These are phyloP conservation scores for Fusarium palustre DNA, from an alignment of 2,329 filamentous ascomycete genomes.

Conservation along the genomic window DNA sequence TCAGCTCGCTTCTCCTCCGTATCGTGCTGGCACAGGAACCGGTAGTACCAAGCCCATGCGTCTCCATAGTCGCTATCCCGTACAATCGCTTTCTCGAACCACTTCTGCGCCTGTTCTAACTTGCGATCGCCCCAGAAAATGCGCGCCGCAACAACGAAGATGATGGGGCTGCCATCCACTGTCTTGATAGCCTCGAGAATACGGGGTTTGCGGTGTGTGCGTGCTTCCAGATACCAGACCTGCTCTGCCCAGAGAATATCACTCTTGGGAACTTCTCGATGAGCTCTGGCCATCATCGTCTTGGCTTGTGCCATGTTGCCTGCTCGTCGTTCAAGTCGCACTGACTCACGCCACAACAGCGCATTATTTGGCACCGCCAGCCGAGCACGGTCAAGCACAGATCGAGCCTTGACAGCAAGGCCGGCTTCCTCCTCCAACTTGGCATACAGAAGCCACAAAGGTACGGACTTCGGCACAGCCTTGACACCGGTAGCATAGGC, in stretches of 20 bases:
- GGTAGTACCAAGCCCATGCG: slow-evolving; percentile 98
- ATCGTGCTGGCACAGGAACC: slow-evolving; percentile 91
- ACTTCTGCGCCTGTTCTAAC: slow-evolving; percentile 92
- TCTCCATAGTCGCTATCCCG: slow-evolving; percentile 89
- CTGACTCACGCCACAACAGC: slow-evolving; percentile 91
- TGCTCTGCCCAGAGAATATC: slow-evolving; percentile 93
- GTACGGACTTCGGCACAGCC: slow-evolving; percentile 83
- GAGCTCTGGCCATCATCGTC: slow-evolving; percentile 90
- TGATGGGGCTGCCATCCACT: slow-evolving; percentile 88
- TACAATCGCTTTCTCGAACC: slow-evolving; percentile 96
- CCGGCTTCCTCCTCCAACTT: slow-evolving; percentile 88
- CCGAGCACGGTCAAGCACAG: slow-evolving; percentile 90
- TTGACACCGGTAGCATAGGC: slow-evolving; percentile 90
- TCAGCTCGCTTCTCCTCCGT: slow-evolving; percentile 92
- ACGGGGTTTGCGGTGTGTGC: slow-evolving; percentile 91
- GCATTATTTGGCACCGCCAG: slow-evolving; percentile 87
- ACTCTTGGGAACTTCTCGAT: slow-evolving; percentile 89
- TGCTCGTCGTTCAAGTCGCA: slow-evolving; percentile 89
- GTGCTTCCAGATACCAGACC: slow-evolving; percentile 92
- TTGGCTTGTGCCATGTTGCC: slow-evolving; percentile 87
- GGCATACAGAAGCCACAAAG: slow-evolving; percentile 89
- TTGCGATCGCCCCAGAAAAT: slow-evolving; percentile 96
- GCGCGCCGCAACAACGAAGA: slow-evolving; percentile 91
- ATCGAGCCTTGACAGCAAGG: slow-evolving; percentile 89
- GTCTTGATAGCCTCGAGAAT: slow-evolving; percentile 96